phyloP scores from a whole-genome alignment of 148 eudicot species.

The Nyssa sinensis region DNA sequence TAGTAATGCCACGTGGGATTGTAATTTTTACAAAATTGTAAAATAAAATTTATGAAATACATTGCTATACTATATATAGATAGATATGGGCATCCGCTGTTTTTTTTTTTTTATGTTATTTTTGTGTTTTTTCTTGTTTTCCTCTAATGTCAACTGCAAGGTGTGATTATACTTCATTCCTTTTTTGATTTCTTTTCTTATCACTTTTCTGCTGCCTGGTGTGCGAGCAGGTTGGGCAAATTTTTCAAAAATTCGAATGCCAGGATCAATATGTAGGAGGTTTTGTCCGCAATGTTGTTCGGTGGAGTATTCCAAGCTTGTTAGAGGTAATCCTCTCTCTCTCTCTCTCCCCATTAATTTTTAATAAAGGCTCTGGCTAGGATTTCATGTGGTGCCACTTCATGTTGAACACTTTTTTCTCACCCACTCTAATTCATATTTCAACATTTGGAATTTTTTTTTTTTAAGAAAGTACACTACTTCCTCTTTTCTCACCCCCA shows the following conservation, averaged over 20 bases:
- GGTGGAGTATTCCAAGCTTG: slow-evolving; percentile 73
- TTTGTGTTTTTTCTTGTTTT: background rate
- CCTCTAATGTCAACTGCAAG: background rate
- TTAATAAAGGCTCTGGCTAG: background rate
- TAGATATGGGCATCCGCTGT: background rate
- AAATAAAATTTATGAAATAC: too few species aligned
- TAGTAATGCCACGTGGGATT: too few species aligned
- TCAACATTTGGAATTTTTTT: too few species aligned
- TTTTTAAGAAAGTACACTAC: too few species aligned
- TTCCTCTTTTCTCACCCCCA: background rate
- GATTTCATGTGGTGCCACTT: too few species aligned
- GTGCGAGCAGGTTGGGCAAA: slow-evolving; percentile 76
- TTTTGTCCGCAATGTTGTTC: slow-evolving; percentile 71
- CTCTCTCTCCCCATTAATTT: background rate
- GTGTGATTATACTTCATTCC: background rate
- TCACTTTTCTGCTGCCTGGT: slow-evolving; percentile 7
- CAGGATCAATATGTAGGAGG: slow-evolving; percentile 47
- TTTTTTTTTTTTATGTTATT: background rate
- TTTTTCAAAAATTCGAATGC: slow-evolving; percentile 92
- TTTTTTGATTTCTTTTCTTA: slow-evolving; percentile 10
- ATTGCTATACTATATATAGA: too few species aligned
- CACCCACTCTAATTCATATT: background rate
- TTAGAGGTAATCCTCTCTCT: slow-evolving; percentile 52
- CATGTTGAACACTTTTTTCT: too few species aligned
- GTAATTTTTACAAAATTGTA: too few species aligned